A percentile compares a stretch with the other conserved stretches of the same genome.
These are phyloP conservation scores for Ilyonectria sp. DNA, from an alignment of 2,329 filamentous ascomycete genomes.

Conservation along the genomic window DNA sequence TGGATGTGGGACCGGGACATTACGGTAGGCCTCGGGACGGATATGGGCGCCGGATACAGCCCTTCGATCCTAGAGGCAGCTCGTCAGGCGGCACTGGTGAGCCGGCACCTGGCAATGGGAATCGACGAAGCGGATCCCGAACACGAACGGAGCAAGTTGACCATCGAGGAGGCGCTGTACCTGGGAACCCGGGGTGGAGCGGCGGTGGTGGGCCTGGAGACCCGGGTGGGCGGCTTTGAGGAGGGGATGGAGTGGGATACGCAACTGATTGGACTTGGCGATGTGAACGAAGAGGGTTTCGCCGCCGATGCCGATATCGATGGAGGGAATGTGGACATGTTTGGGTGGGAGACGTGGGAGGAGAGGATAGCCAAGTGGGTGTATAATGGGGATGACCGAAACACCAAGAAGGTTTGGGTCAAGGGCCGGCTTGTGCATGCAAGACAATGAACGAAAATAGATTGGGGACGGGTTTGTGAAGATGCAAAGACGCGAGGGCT, in stretches of 20 bases:
- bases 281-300: slow-evolving; percentile 60
- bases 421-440: slow-evolving; percentile 85
- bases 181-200: slow-evolving; percentile 93
- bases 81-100: slow-evolving; percentile 84
- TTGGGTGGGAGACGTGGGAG: slow-evolving; percentile 92
- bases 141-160: slow-evolving; percentile 74
- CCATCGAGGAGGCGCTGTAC: slow-evolving; percentile 89
- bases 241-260: slow-evolving; percentile 93
- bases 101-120: slow-evolving; percentile 77
- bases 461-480: not conserved
- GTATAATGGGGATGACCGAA: slow-evolving; percentile 93
- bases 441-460: slow-evolving; percentile 42
- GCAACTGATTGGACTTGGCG: slow-evolving; percentile 80
- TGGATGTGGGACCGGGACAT: slow-evolving; percentile 82
- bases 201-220: slow-evolving; percentile 80
- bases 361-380: slow-evolving; percentile 95
- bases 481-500: not conserved
- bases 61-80: slow-evolving; percentile 87
- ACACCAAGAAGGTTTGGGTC: slow-evolving; percentile 92
- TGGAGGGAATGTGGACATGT: slow-evolving; percentile 83
- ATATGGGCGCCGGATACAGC: slow-evolving; percentile 90
- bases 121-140: slow-evolving; percentile 47
- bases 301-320: slow-evolving; percentile 55
- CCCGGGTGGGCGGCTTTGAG: slow-evolving; percentile 84
- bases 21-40: slow-evolving; percentile 88